Evolutionary conservation across 2,329 filamentous ascomycete species (phyloP), one percentile per base, ranked within the genome.

Genomic region (Chaetoscypha palmicola): DNA sequence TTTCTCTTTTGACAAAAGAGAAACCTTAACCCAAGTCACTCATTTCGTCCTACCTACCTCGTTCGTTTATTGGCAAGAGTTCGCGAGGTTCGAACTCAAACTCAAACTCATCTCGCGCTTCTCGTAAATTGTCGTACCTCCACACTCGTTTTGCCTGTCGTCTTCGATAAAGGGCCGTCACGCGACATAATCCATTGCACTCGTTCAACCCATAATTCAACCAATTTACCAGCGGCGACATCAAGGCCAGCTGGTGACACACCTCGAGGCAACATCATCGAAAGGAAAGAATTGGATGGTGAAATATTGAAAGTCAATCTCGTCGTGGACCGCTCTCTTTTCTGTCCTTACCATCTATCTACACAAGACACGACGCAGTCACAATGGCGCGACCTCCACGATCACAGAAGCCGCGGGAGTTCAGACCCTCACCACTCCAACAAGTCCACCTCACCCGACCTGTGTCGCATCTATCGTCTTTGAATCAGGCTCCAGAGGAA

Each of bases 391-490:
- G 49, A 11, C 53, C 53, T 20, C 52, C 50, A 36, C 49, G 53
- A 48, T 48, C 46, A 7, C 33, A 43, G 19, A 40, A 42, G 5
- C 47, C 49, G 7, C 49, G 50, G 23, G 46, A 53, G 19, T 47
- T 47, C 21, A 53, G 49, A 10, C 60, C 60, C 5, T 62, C 59
- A 2, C 61, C 61, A 4, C 54, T 63, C 11, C 45, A 55, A 22
- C 60, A 62, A 52, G 59, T 58, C 20, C 49, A 55, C n/a, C 45
- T 47, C 38, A 50, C 49, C 5, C 44, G 56, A 41, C 52, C 56
- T 23, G 28, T 56, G 20, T 56, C 53, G 10, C 33, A 20, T 30
- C 1, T 41, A 10, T 14, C 19, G 22, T n/a, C 32, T 28, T 16
- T 20, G 12, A 22, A 35, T 14, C 38, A 47, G 47, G 38, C 41